These are phyloP conservation scores for Coemansia sp. DNA, from an alignment of 192 early-diverging fungal species.

Conservation along the genomic window DNA sequence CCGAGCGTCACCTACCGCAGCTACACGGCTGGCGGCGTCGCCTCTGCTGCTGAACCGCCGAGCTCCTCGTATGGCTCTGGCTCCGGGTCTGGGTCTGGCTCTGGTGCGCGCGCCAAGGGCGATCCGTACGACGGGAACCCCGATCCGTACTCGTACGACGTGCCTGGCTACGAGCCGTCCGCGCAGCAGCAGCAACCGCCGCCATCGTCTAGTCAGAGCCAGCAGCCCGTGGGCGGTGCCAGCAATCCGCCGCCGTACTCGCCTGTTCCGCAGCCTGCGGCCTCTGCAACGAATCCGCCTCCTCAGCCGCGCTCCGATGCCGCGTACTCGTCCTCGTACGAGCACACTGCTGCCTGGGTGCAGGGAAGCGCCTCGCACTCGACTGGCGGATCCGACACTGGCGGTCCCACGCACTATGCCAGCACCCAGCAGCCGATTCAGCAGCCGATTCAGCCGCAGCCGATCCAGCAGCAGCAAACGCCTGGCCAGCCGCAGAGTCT, in stretches of 20 bases:
- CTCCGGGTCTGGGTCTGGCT: neutral
- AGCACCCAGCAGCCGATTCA: neutral
- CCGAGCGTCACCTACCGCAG: constrained; percentile 33
- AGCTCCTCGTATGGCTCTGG: neutral
- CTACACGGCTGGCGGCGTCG: constrained; percentile 12
- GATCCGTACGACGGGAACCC: constrained; percentile 8
- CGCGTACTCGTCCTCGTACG: constrained; percentile 53
- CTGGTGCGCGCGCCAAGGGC: neutral
- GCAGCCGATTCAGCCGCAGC: neutral
- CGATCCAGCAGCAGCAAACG: neutral
- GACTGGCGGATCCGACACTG: constrained; percentile 29
- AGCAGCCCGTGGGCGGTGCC: neutral
- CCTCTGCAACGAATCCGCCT: neutral
- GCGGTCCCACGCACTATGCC: constrained; percentile 10
- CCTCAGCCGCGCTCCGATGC: constrained; percentile 46
- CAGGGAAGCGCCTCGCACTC: constrained; percentile 39
- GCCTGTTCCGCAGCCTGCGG: constrained; percentile 7
- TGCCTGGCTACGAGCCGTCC: constrained; percentile 28
- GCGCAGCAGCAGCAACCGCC: neutral
- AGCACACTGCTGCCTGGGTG: constrained; percentile 53
- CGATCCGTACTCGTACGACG: constrained; percentile 44
- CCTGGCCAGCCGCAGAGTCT: neutral
- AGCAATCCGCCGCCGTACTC: constrained; percentile 41
- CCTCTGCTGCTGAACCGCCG: constrained; percentile 1
- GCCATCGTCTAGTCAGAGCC: neutral